Percentiles rank a stretch among this genome's conserved stretches.
Conservation (phyloP, 2,329 filamentous ascomycete genomes). For the Dactylellina parvicollis region DNA sequence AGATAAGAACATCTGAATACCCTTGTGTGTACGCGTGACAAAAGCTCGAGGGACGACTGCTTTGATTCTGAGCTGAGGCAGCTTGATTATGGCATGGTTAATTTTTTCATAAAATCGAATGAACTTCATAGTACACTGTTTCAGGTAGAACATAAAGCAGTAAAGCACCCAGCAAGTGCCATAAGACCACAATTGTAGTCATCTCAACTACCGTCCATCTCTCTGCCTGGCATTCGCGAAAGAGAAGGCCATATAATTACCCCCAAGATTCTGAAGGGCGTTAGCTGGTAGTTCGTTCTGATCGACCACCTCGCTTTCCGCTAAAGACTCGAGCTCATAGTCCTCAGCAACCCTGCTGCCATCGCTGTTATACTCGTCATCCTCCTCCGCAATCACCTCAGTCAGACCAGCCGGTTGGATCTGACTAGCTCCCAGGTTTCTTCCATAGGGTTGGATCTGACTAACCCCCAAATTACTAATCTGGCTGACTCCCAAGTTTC, state of each 20-base stretch:
- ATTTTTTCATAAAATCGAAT: too few species aligned
- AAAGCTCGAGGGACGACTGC: too few species aligned
- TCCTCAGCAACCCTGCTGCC: slow-evolving; percentile 2
- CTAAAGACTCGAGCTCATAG: slow-evolving; percentile 1
- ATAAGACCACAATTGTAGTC: not conserved
- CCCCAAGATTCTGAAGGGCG: not conserved
- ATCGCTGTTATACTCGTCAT: slow-evolving; percentile 2
- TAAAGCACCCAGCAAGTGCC: not conserved
- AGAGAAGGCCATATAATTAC: slow-evolving; percentile 18
- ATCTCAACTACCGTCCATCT: not conserved
- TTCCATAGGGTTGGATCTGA: not conserved
- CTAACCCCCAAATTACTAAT: not conserved
- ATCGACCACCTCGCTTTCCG: not conserved
- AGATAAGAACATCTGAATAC: too few species aligned
- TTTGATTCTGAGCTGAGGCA: too few species aligned
- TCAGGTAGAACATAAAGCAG: too few species aligned
- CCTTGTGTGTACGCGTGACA: too few species aligned
- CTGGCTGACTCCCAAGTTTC: slow-evolving; percentile 11
- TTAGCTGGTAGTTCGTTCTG: not conserved
- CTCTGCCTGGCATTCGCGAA: slow-evolving; percentile 3
- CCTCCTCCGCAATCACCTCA: slow-evolving; percentile 2
- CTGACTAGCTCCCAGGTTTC: not conserved
- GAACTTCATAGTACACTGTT: too few species aligned
- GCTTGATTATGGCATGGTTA: too few species aligned
- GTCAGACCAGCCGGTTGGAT: not conserved